Percentiles rank a stretch among this genome's conserved stretches.
Conservation (phyloP, 2,329 filamentous ascomycete genomes). For the Ophiostoma populinum region DNA sequence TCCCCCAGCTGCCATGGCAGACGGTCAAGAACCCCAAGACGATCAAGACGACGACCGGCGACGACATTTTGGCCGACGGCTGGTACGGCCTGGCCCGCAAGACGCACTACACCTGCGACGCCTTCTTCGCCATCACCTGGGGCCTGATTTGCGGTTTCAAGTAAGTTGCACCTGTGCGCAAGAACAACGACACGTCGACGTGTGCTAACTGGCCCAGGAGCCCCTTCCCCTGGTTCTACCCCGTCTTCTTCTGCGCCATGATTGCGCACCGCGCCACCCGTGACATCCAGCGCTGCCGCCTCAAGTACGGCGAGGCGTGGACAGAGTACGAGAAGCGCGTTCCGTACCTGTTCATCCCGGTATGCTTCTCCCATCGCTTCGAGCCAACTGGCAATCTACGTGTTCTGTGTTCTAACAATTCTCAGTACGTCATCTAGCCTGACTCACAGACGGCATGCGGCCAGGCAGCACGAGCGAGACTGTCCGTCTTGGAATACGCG, state of each 20-base stretch:
- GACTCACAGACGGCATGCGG: no score
- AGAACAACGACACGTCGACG: no score
- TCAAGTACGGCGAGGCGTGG: conserved; percentile 45
- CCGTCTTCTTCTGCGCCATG: conserved; percentile 66
- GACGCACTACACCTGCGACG: conserved; percentile 66
- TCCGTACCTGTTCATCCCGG: conserved; percentile 25
- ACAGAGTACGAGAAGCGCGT: conserved; percentile 14
- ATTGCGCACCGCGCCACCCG: conserved; percentile 62
- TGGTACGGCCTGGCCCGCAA: conserved; percentile 65
- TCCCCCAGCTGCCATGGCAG: conserved; percentile 69
- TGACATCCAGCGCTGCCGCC: conserved; percentile 61
- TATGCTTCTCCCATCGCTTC: not conserved
- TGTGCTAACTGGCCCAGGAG: no score
- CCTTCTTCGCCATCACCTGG: conserved; percentile 64
- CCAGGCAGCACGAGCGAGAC: no score
- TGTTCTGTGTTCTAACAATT: no score
- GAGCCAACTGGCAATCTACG: no score
- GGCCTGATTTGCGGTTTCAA: conserved; percentile 63
- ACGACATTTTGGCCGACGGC: conserved; percentile 56
- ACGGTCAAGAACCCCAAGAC: conserved; percentile 53
- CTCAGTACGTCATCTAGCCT: not conserved
- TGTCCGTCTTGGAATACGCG: no score
- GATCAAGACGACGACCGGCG: conserved; percentile 51
- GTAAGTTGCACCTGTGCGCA: no score
- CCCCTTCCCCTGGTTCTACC: conserved; percentile 85